phyloP scores from a whole-genome alignment of 345 rosid genomes.

The Eucalyptus marginata region DNA sequence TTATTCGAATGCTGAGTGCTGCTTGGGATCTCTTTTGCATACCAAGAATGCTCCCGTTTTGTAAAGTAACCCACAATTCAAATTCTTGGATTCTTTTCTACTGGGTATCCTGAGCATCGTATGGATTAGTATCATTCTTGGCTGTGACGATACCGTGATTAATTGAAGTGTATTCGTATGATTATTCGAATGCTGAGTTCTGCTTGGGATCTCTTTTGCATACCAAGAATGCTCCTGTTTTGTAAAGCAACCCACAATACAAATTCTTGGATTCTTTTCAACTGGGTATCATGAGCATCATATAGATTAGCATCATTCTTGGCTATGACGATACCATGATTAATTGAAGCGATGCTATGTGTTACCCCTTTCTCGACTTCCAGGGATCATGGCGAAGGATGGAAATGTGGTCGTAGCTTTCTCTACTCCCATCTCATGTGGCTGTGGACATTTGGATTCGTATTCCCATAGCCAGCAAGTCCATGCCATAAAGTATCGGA shows the following conservation, averaged over 20 bases:
- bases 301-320: background rate
- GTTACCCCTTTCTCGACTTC: background rate
- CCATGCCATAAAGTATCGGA: no score
- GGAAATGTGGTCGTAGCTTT: no score
- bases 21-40: background rate
- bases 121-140: background rate
- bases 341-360: background rate
- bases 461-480: no score
- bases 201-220: background rate
- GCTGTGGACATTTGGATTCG: no score
- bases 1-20: background rate
- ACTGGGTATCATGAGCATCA: background rate
- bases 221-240: background rate
- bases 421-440: no score
- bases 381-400: constrained; percentile 34
- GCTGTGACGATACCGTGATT: background rate
- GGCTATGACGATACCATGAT: background rate
- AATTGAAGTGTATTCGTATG: background rate
- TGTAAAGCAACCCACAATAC: background rate
- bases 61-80: background rate
- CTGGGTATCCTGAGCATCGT: background rate
- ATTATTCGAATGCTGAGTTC: background rate
- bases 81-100: background rate
- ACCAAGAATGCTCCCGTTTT: background rate
- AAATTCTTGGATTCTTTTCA: background rate